Base-by-base conservation (phyloP, 352 stramenopile species). In the Phytophthora melonis region DNA sequence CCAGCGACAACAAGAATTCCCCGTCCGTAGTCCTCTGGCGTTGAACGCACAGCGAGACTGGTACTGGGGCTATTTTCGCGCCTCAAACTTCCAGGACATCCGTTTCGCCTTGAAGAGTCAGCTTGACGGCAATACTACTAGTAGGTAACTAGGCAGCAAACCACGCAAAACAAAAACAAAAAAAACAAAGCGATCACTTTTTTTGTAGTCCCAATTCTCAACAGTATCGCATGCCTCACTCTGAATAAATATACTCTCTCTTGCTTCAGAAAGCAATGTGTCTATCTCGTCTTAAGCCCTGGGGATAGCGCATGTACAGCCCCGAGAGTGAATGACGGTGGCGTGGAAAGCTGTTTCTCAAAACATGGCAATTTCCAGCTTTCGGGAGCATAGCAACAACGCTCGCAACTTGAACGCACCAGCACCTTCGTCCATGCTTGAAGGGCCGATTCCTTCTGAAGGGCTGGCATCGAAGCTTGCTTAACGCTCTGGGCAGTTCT, bases 181-280 rank as follows among this genome's bases (percentile, higher is more conserved):
- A 13, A 14, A 16, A 43, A 43, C 36, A 43, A 11, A 36, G 30
- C 3, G 7, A 39, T 62, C 54, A 52, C 36, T 25, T 25, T 21
- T 57, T n/a, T n/a, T n/a, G n/a, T 57, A 63, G 53, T 58, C 27
- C 27, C 27, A 30, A 30, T 55, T 55, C 14, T 16, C 27, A 54
- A 23, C 59, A 50, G 18, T 13, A 23, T 58, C 25, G 16, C 49
- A 58, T 34, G 16, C 49, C 49, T 34, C 16, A 30, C 25, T 59
- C 45, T 49, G 47, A 70, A 70, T 70, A 74, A 65, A 74, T 70
- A 70, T 36, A 47, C 50, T 34, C 32, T 34, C 32, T 69, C 49
- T 63, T 70, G 50, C 67, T 45, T 63, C 52, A 19, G 7, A 59
- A 68, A 72, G 39, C 59, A 70, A 57, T 59, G 0, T 53, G 59